Evolutionary conservation across 768 basidiomycete species (phyloP), one percentile per base, ranked within the genome.

Genomic region (Pleurotus pulmonarius): DNA sequence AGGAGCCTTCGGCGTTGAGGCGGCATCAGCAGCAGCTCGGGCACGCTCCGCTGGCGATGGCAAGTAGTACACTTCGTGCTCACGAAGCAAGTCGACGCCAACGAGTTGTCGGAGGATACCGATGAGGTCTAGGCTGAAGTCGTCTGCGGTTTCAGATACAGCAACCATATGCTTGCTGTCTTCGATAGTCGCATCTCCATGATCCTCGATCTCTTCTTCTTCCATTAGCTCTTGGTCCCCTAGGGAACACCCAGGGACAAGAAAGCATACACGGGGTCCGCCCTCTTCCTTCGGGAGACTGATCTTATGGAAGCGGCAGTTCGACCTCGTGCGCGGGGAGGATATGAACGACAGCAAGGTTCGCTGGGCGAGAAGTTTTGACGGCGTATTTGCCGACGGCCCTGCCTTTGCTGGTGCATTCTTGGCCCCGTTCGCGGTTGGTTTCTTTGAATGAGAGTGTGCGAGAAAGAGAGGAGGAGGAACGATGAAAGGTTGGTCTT

Each of bases 291-390:
- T 72, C 1, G 85, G 85, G 18, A 89, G 65, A 59, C 83, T 85
- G 63, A 89, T 84, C 58, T 79, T 82, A 63, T 84, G 86, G 66
- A 83, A 89, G 40, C 83, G 82, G 61, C 87, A 89, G 53, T 87
- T 78, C 3, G 87, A 87, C 4, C 87, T 80, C 13, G 86, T 87
- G 5, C 83, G 78, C 0, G 83, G 84, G 2, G 83, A 77, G 54
- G 69, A 75, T 11, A 68, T 41, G 24, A 20, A 40, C 13, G 24
- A 40, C 20, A 39, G 25, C 16, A 53, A 25, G n/a, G 37, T 39
- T 9, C 51, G 34, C 11, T 53, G 51, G 22, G 51, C 37, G 13
- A n/a, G 48, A 38, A 29, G 58, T 8, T 64, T 67, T 20, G 62
- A 56, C n/a, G 64, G 63, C 44, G 59, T 56, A 18, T 54, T 56